Evolutionary conservation across 768 basidiomycete genomes (phyloP).

Genomic region (Coprinellus aureogranulatus): DNA sequence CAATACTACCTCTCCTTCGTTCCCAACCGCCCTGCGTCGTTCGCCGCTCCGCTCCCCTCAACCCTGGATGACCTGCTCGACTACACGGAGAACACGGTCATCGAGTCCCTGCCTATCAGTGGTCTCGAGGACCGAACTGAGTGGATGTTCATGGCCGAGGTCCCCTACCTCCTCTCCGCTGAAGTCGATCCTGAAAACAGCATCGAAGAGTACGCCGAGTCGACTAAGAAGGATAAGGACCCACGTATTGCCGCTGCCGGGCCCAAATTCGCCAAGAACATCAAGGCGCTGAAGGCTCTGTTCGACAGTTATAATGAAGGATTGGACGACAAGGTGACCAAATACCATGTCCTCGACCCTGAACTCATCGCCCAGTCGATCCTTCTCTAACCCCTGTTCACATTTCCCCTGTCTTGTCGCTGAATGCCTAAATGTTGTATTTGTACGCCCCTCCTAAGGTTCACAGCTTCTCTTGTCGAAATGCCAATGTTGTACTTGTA

Average conservation of each 20-base stretch:
- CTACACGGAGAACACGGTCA: constrained; percentile 17
- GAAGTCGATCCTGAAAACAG: constrained; percentile 21
- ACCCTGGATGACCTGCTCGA: constrained; percentile 17
- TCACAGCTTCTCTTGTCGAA: no score
- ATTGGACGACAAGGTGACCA: constrained; percentile 28
- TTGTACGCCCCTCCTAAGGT: no score
- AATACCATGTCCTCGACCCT: constrained; percentile 28
- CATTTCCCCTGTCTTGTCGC: no score
- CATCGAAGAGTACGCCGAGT: constrained; percentile 20
- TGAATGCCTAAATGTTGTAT: no score
- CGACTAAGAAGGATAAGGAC: constrained; percentile 3
- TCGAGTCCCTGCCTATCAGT: constrained; percentile 23
- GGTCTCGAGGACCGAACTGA: constrained; percentile 11
- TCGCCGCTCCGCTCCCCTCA: constrained; percentile 22
- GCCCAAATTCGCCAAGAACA: constrained; percentile 22
- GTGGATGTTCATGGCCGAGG: constrained; percentile 28
- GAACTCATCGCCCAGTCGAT: constrained; percentile 24
- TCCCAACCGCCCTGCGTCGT: constrained; percentile 29
- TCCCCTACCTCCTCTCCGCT: constrained; percentile 28
- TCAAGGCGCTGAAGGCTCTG: constrained; percentile 14
- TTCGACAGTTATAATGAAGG: constrained; percentile 18
- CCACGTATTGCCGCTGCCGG: constrained; percentile 15
- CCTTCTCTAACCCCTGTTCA: constrained; percentile 17
- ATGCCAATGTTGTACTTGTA: no score
- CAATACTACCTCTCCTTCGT: constrained; percentile 33